Base-by-base conservation (phyloP, 1,284 basidiomycete species). In the Tylopilus microsporus region DNA sequence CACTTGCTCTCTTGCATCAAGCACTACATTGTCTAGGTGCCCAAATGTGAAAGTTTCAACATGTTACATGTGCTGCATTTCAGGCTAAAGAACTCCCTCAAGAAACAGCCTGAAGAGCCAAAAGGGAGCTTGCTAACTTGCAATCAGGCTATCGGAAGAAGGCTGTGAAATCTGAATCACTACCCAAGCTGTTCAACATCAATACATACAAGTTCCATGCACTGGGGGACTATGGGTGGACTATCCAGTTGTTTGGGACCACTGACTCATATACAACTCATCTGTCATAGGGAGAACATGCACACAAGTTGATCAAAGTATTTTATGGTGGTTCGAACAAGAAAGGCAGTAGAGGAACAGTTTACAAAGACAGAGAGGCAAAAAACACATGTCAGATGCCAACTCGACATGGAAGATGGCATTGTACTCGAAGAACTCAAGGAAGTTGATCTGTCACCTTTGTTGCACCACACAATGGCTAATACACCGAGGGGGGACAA, bases 151-250 rank as follows among this genome's bases (percentile, higher is more conserved):
- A 48, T 48, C 8, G 16, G 25, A 48, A 30, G 15, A 48, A 32
- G 46, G 15, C 13, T 47, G 46, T 47, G 13, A 47, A 15, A 48
- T 48, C 46, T 2, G 25, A 30, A 32, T 30, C 25, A 2, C 5
- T 60, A 5, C 48, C 30, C 0, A 53, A 50, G 43, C 3, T 3
- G 0, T 25, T 61, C 37, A 56, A 61, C 1, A 21, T 61, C 3
- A 36, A 45, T 1, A 61, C 43, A 1, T 61, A 61, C 21, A 59
- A 59, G 5, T 52, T 58, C 18, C 56, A 59, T 41, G 46, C 45
- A 1, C 10, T 59, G 2, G 58, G 45, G 1, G 50, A 61, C 49
- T 59, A 60, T 6, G 16, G 7, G 3, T 21, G 1, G 25, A 49
- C n/a, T 16, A 57, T 62, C 18, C n/a, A 13, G 6, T 2, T 2